Base-by-base conservation (phyloP, 2,329 filamentous ascomycete genomes). In the Aspergillus awamori region DNA sequence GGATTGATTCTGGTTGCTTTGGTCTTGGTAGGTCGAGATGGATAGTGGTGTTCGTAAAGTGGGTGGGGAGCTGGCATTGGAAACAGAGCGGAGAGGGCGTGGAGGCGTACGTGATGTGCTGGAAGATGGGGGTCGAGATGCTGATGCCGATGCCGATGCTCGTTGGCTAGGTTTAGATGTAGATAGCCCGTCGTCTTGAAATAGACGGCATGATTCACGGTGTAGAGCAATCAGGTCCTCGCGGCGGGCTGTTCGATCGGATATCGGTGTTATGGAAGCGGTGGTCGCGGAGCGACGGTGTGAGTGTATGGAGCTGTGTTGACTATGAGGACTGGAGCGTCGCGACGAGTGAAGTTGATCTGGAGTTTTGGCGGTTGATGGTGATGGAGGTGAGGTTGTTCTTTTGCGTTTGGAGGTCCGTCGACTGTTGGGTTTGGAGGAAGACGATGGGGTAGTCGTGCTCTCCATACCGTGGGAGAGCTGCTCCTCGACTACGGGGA, bases 121-220 rank as follows among this genome's bases (percentile, higher is more conserved):
- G 13, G 64, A 59, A 7, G 63, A 56, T 11, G 53, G 24, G 13
- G 60, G 60, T 10, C 57, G 48, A 33, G 43, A 39, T 39, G 10
- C 28, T 11, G 28, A 30, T 30, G 8, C 10, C 11, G 28, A 30
- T 30, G 8, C 10, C 11, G 28, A 30, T 30, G 39, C 36, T 24
- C 41, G 30, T n/a, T 17, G 48, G 17, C 20, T 59, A 8, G 53
- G 30, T 15, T 39, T 60, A 7, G 39, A 4, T 15, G 15, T 43
- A 2, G 56, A 43, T 5, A 60, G 26, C 2, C 54, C 57, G 15
- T 62, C 62, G 15, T 69, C 65, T 62, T 78, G 74, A 36, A 79
- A 79, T 1, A 79, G 63, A 15, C 76, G 77, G 56, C 77, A 77
- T 51, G 77, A 77, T 49, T 79, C 74, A 6, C 77, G 76, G 51